Base-by-base conservation (phyloP, 2,329 filamentous ascomycete species). In the Sporothrix dimorphospora region DNA sequence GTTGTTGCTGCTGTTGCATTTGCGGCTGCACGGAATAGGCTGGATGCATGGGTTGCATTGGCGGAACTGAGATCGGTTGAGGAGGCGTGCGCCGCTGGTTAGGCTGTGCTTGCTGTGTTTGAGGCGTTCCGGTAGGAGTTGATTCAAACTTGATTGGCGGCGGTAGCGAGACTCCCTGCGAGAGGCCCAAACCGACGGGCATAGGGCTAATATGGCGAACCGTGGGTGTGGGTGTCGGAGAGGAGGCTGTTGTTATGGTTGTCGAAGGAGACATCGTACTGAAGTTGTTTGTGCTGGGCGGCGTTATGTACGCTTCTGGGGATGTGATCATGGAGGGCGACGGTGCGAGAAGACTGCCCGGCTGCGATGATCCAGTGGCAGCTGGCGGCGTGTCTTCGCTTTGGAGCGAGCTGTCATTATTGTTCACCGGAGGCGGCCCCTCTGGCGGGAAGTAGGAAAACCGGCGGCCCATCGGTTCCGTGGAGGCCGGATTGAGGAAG, bases 371-470 rank as follows among this genome's bases (percentile, higher is more conserved):
- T 30, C 1, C 27, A 1, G 49, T 7, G 1, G 70, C 30, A 5
- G 79, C 78, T 27, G 81, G 78, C 2, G 81, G 79, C 8, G 79
- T 78, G 21, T 78, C 74, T 55, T 83, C 81, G 19, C 83, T 81
- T 4, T 78, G 53, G 24, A 73, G 69, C 19, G 72, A 42, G 21
- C 65, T 72, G 3, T 76, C 76, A 16, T 68, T 71, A 4, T 38
- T 55, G 49, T 68, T 73, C 21, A 75, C 75, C 1, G 75, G 77
- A 12, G 77, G 75, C 2, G 79, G 74, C 3, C 82, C 81, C 24
- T 81, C 80, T 21, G 89, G 89, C 11, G 89, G 88, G 75, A 90
- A 90, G 75, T 90, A 89, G 19, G 88, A 90, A 74, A 89, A 89
- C 8, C 88, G 83, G 27, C 89, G 85, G 8, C 88, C 88, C 53